These are phyloP conservation scores for Rhodomyrtus tomentosa DNA, from an alignment of 345 rosid species.

Conservation along the genomic window DNA sequence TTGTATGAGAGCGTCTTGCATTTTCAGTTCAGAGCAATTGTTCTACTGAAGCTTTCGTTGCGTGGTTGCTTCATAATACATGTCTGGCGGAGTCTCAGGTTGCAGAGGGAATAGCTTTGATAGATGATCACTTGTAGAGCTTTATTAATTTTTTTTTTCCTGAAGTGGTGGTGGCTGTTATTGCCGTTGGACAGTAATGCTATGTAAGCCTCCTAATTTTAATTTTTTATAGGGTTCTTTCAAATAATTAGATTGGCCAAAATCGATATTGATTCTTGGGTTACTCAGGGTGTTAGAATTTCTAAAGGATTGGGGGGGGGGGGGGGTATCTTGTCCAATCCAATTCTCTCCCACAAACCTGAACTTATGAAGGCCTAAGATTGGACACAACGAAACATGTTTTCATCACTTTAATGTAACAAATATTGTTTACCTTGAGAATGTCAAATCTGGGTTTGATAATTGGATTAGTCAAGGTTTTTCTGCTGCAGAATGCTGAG, in stretches of 20 bases:
- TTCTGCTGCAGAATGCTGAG: no score
- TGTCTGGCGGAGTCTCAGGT: slow-evolving; percentile 96
- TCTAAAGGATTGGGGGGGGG: neutral
- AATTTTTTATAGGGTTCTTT: neutral
- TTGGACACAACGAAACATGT: neutral
- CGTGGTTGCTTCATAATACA: slow-evolving; percentile 27
- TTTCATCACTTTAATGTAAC: neutral
- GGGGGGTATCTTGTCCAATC: neutral
- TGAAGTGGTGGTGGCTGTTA: neutral
- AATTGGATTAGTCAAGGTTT: no score
- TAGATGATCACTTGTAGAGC: slow-evolving; percentile 35
- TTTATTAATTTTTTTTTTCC: no score
- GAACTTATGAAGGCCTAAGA: neutral
- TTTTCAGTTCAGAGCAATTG: neutral
- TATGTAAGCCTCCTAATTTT: neutral
- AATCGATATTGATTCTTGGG: neutral
- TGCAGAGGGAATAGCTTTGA: slow-evolving; percentile 99
- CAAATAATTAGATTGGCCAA: neutral
- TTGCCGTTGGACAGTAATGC: neutral
- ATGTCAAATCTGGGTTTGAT: neutral
- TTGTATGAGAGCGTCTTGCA: neutral
- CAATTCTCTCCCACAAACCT: neutral
- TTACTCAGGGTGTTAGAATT: neutral
- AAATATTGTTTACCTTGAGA: neutral
- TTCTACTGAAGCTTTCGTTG: slow-evolving; percentile 6